phyloP scores from a whole-genome alignment of 1,284 basidiomycete genomes.

The Meira nashicola region DNA sequence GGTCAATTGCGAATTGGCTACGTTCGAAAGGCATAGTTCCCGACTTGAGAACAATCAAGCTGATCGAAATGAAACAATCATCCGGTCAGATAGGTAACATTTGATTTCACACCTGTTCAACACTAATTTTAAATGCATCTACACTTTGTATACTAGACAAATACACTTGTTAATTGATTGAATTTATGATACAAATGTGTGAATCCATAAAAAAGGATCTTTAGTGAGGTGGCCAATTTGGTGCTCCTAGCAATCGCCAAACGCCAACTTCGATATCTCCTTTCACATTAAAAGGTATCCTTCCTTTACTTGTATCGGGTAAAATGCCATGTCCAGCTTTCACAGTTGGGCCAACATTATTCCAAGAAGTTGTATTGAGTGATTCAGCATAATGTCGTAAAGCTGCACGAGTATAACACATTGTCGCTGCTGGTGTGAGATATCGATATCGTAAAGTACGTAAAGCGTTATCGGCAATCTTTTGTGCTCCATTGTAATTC shows the following conservation, averaged over 20 bases:
- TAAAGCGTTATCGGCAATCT: constrained; percentile 31
- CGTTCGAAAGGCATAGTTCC: neutral
- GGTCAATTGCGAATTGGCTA: constrained; percentile 3
- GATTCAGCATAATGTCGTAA: constrained; percentile 8
- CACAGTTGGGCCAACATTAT: neutral
- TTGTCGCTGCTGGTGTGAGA: constrained; percentile 32
- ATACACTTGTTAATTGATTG: too few relatives aligned
- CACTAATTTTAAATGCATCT: too few relatives aligned
- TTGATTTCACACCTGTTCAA: too few relatives aligned
- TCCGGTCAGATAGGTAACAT: neutral
- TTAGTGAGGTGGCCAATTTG: constrained; percentile 29
- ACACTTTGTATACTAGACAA: too few relatives aligned
- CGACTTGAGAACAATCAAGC: constrained; percentile 8
- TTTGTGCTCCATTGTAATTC: constrained; percentile 18
- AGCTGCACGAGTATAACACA: constrained; percentile 23
- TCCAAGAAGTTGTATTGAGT: neutral
- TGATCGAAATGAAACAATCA: constrained; percentile 9
- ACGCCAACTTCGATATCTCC: constrained; percentile 39
- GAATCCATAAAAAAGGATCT: neutral
- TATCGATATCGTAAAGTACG: constrained; percentile 25
- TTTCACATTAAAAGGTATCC: constrained; percentile 18
- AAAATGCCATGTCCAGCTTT: constrained; percentile 3
- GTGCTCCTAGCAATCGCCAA: constrained; percentile 30
- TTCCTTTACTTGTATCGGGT: constrained; percentile 26
- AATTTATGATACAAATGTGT: neutral